Evolutionary conservation across 179 eudicot genomes (phyloP), one percentile per base, ranked within the genome.

Genomic region (Amaranthus tricolor): DNA sequence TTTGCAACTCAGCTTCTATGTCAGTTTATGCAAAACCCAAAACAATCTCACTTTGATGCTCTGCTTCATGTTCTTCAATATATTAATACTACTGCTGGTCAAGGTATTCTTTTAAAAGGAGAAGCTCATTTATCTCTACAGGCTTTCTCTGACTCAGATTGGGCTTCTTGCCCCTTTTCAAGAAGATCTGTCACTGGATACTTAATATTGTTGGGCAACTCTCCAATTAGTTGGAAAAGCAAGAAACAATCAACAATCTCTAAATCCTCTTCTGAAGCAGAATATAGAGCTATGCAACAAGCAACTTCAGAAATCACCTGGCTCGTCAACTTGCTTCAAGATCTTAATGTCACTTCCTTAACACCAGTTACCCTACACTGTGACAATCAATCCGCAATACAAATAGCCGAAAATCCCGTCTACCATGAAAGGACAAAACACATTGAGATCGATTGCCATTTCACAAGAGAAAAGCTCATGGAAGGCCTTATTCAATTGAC

Each of bases 141-240:
- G 12, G 71, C 71, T 3, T 68, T 8, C 9, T 68, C 71, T 19
- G 59, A 50, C 15, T 49, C 59, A 6, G 71, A 68, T 68, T 68
- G 71, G 71, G 71, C 45, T 7, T 2, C 71, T 0, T 68, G 59
- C 3, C 47, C 17, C 1, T 3, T 13, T 2, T 19, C 58, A 0
- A 68, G 58, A 5, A 19, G 71, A 2, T 68, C 44, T 0, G 15
- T 50, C 14, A 68, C 56, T 14, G 59, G 71, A 0, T 68, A 40
- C 8, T 1, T 68, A 1, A 9, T 68, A 10, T 17, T 68, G 0
- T 11, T 68, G 4, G 71, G 59, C 1, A 49, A 49, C 1, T 67
- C 57, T 19, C 57, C 56, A 8, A 9, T 67, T 2, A 47, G 54
- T 3, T 67, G 71, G 71, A 67, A 67, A 19, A 47, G 40, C 19